These are phyloP conservation scores for Sisymbrium altissimum DNA, from an alignment of 345 rosid species.

Conservation along the genomic window DNA sequence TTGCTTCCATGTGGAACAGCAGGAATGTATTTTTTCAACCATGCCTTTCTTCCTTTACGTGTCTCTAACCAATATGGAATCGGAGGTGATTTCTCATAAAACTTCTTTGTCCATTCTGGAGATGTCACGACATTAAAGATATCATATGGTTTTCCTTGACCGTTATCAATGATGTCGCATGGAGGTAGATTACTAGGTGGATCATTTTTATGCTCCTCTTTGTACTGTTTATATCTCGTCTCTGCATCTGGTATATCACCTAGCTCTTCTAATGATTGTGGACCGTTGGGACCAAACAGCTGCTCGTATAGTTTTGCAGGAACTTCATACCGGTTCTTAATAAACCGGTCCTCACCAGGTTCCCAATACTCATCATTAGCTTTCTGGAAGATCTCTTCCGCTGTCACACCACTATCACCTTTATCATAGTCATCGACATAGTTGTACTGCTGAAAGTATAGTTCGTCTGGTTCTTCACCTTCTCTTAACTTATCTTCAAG, in stretches of 20 bases:
- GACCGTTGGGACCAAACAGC: constrained; percentile 90
- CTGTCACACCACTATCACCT: constrained; percentile 76
- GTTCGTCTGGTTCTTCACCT: constrained; percentile 81
- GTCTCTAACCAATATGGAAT: constrained; percentile 89
- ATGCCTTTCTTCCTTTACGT: constrained; percentile 92
- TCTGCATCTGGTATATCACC: constrained; percentile 75
- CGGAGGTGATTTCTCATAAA: constrained; percentile 66
- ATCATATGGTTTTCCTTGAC: constrained; percentile 75
- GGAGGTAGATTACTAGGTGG: constrained; percentile 88
- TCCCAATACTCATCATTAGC: constrained; percentile 97
- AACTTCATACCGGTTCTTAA: constrained; percentile 71
- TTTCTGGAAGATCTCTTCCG: constrained; percentile 69
- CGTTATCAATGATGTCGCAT: constrained; percentile 69
- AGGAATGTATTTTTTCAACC: constrained; percentile 82
- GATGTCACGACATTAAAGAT: constrained; percentile 47
- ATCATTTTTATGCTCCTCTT: constrained; percentile 83
- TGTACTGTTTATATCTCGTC: constrained; percentile 72
- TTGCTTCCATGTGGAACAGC: constrained; percentile 90
- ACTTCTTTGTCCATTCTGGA: constrained; percentile 68
- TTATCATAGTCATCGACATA: constrained; percentile 83
- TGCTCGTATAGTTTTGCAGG: constrained; percentile 92
- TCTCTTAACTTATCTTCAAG: constrained; percentile 89
- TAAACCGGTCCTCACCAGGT: constrained; percentile 85
- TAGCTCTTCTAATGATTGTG: constrained; percentile 78
- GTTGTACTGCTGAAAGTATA: constrained; percentile 94